Evolutionary conservation across 768 basidiomycete genomes (phyloP), one percentile per base, ranked within the genome.

Genomic region (Gloeophyllum trabeum): DNA sequence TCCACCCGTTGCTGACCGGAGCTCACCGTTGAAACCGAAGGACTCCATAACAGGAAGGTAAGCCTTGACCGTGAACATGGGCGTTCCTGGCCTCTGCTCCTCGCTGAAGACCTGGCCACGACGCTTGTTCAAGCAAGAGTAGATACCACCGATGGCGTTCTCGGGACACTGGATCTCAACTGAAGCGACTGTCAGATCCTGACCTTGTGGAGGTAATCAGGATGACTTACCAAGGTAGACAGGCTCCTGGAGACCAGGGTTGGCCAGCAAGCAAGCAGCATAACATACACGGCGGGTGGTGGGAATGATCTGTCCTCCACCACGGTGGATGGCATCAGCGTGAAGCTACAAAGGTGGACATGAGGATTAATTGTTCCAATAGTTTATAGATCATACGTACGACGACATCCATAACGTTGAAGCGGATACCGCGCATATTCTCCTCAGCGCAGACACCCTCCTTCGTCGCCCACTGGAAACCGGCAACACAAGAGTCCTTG

Each of bases 401-500:
- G 48, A 89, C 92, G 46, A 96, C 93, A 76, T 96, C 92, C 49
- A 94, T 70, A 46, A 98, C 72, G 70, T 99, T 98, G 70, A 91
- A 70, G 48, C 96, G 89, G 55, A 94, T 75, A 69, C 93, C 93
- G 70, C 96, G 91, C 93, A 99, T 94, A 64, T 85, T 90, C 75
- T 99, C 96, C 60, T 98, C 96, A 42, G 81, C 81, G 56, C 84
- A 79, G 53, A 88, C 93, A 75, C 91, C 91, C 65, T 98, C 94
- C 75, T 96, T 98, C 44, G 90, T 88, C 35, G 96, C 96, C 96
- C 93, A 98, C 67, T 98, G 96, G 82, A 98, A 89, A 37, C 91
- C 93, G 53, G 96, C 94, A 61, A 99, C 78, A 62, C 92, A 96
- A 51, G 96, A 98, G 64, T 99, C 96, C 75, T 99, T 98, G 75